These are phyloP conservation scores for Polymyxa betae DNA, from an alignment of 208 protist genomes.

Conservation along the genomic window DNA sequence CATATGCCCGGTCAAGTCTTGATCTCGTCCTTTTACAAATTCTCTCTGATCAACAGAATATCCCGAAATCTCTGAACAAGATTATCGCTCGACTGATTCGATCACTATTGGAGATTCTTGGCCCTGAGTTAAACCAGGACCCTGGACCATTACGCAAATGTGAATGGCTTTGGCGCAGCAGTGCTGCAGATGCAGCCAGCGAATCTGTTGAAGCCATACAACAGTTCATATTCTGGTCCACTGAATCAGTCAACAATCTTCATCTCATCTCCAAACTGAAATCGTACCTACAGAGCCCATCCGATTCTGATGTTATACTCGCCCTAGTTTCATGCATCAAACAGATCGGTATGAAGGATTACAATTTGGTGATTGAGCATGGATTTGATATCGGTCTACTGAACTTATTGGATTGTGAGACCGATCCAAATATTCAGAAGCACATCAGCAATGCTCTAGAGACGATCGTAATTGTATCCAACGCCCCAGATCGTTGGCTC, in stretches of 20 bases:
- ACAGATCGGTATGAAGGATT: constrained; percentile 22
- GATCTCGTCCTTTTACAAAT: neutral
- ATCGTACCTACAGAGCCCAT: neutral
- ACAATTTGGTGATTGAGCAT: neutral
- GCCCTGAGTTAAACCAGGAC: neutral
- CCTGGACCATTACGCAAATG: constrained; percentile 5
- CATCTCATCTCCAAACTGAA: neutral
- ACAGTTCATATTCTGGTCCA: neutral
- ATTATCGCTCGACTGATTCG: neutral
- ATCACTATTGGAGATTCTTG: constrained; percentile 12
- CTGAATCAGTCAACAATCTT: neutral
- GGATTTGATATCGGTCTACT: neutral
- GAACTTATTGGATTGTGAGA: neutral
- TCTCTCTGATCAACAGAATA: neutral
- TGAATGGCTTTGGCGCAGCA: neutral
- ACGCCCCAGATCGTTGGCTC: neutral
- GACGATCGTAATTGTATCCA: neutral
- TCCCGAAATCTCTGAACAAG: neutral
- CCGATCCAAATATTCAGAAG: neutral
- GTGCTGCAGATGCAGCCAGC: neutral
- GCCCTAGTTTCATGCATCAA: neutral
- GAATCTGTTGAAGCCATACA: neutral
- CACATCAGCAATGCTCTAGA: neutral
- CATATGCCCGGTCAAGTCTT: neutral
- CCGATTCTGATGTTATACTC: neutral